Evolutionary conservation across 768 basidiomycete species (phyloP).

Genomic region (Psilocybe tampanensis): DNA sequence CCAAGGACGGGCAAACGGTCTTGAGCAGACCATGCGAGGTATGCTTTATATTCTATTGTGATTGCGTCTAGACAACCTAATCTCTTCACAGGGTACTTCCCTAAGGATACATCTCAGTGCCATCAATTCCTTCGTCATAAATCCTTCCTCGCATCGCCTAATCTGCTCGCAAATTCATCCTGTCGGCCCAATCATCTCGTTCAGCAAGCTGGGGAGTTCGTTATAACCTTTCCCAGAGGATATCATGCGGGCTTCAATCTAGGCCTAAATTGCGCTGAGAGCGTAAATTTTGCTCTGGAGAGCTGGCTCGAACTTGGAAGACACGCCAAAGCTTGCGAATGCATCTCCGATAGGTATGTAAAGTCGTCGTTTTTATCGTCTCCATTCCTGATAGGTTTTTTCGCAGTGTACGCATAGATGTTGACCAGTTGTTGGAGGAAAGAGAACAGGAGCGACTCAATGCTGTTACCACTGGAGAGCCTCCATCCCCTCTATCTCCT

Average conservation of each 20-base stretch:
- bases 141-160: constrained; percentile 91
- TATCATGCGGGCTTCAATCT: constrained; percentile 98
- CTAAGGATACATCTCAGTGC: constrained; percentile 81
- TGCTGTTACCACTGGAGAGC: neutral
- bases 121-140: constrained; percentile 97
- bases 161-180: constrained; percentile 73
- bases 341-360: constrained; percentile 70
- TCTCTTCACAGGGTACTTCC: constrained; percentile 73
- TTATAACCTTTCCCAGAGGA: constrained; percentile 92
- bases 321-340: constrained; percentile 74
- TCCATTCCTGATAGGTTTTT: neutral
- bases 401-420: constrained; percentile 87
- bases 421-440: constrained; percentile 80
- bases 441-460: constrained; percentile 49
- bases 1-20: constrained; percentile 74
- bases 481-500: constrained; percentile 10
- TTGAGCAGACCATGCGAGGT: constrained; percentile 94
- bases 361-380: neutral
- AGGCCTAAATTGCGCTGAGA: constrained; percentile 96
- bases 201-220: constrained; percentile 94
- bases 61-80: neutral
- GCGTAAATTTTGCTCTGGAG: constrained; percentile 94
- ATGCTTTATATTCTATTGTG: constrained; percentile 15
- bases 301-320: constrained; percentile 92
- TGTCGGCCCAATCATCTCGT: constrained; percentile 86